Conservation (phyloP, 768 basidiomycete species). For the Phlebiopsis gigantea region DNA sequence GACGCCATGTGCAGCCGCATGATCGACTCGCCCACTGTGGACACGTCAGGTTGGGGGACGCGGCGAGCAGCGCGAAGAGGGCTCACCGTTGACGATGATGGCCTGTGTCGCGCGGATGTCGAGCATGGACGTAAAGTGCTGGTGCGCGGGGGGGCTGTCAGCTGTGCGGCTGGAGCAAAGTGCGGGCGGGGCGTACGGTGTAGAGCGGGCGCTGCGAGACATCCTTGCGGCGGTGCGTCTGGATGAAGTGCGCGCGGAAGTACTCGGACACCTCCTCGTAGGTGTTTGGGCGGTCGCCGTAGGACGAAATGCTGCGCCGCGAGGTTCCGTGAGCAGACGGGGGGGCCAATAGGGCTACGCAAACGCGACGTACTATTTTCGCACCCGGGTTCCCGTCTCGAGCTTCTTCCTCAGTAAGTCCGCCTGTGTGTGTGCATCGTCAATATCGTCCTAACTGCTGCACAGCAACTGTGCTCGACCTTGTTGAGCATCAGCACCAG, state of each 20-base stretch:
- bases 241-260: conserved; percentile 84
- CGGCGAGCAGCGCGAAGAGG: neutral
- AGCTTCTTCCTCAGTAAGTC: conserved; percentile 74
- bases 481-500: conserved; percentile 77
- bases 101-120: conserved; percentile 81
- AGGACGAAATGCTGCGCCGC: conserved; percentile 64
- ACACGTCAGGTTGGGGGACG: neutral
- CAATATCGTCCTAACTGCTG: too few species aligned
- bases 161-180: neutral
- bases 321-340: neutral
- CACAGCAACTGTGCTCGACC: conserved; percentile 40
- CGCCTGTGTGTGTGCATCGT: conserved; percentile 33
- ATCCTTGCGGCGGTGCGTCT: conserved; percentile 75
- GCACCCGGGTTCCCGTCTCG: conserved; percentile 58
- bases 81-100: conserved; percentile 73
- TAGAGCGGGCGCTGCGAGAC: conserved; percentile 78
- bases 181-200: conserved; percentile 20
- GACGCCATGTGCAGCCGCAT: conserved; percentile 24
- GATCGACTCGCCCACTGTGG: conserved; percentile 27
- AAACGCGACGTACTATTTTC: conserved; percentile 59
- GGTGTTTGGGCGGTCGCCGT: conserved; percentile 74
- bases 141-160: conserved; percentile 1
- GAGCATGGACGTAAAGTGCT: conserved; percentile 34
- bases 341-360: neutral
- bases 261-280: conserved; percentile 80